These are phyloP conservation scores for Diaporthe destruens DNA, from an alignment of 2,329 filamentous ascomycete species.

Conservation along the genomic window DNA sequence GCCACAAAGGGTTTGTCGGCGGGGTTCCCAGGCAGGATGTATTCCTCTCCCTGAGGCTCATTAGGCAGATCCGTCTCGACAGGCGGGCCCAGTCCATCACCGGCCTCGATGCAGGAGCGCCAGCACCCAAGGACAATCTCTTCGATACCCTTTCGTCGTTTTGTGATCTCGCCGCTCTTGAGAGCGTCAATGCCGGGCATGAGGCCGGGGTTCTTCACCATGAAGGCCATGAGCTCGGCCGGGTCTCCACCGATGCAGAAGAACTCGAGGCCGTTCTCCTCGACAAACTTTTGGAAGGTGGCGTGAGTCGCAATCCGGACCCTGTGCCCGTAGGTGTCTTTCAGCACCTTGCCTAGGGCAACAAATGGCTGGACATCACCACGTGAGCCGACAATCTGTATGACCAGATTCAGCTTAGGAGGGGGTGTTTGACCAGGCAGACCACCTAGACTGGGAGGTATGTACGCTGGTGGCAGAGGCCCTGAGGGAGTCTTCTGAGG, in stretches of 20 bases:
- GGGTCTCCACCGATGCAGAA: constrained; percentile 83
- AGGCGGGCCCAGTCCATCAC: constrained; percentile 71
- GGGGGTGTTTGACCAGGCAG: constrained; percentile 68
- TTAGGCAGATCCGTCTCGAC: constrained; percentile 61
- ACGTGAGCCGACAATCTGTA: constrained; percentile 80
- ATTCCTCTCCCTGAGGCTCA: constrained; percentile 64
- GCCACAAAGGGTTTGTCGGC: constrained; percentile 78
- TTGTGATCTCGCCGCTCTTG: constrained; percentile 81
- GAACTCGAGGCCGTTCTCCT: constrained; percentile 79
- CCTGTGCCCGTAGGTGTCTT: constrained; percentile 75
- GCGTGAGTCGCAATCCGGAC: constrained; percentile 80
- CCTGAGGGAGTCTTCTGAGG: constrained; percentile 51
- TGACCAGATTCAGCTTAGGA: constrained; percentile 75
- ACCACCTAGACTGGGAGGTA: constrained; percentile 79
- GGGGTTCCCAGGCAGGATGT: constrained; percentile 57
- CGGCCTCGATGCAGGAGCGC: constrained; percentile 85
- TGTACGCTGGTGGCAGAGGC: constrained; percentile 75
- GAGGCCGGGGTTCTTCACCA: constrained; percentile 89
- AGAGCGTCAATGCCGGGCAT: constrained; percentile 86
- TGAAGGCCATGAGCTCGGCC: constrained; percentile 84
- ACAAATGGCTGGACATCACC: constrained; percentile 84
- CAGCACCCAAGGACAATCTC: constrained; percentile 88
- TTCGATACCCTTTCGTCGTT: constrained; percentile 79
- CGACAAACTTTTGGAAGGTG: constrained; percentile 76
- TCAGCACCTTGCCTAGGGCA: constrained; percentile 74